Evolutionary conservation across 768 basidiomycete genomes (phyloP), one percentile per base, ranked within the genome.

Genomic region (Rhizopogon vulgaris): DNA sequence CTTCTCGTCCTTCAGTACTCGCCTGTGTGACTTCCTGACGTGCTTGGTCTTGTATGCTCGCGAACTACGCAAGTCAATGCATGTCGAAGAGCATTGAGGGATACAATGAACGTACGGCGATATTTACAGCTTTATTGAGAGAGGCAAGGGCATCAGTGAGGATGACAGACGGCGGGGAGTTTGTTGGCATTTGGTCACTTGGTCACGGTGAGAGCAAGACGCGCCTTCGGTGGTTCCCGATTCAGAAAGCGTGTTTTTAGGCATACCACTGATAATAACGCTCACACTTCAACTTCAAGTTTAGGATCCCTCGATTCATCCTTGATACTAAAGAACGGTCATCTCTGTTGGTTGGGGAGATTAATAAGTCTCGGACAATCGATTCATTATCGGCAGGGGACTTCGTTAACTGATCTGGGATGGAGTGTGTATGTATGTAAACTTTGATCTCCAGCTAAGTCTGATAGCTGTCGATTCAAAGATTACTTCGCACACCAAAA

Each of bases 41-140:
- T 4, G 78, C 73, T 51, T 78, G 75, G n/a, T 76, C 74, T 54
- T 87, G 83, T 15, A 78, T 71, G 34, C 76, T 71, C 12, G 76
- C 71, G 52, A 84, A 71, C 84, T 86, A 43, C 15, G 36, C 30
- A 36, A 46, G 43, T 48, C 12, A 38, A 53, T 50, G 41, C 3
- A 38, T 48, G 48, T 41, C 36, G 51, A 32, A 12, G 15, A 4
- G 24, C 9, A 40, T 25, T 3, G 12, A 40, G 41, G 48, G 6
- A 39, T 6, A 45, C 37, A 49, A 46, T 41, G 50, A 32, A 51
- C 71, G 41, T 56, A 77, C 77, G 15, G 76, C 75, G 32, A 65
- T 62, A 1, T 68, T 69, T 1, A 74, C 69, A 12, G 71, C 68
- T 51, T 70, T 70, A 48, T 69, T 70, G 56, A 77, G 70, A 39